phyloP scores from a whole-genome alignment of 2,329 filamentous ascomycete species.

The Aotearoamyces nothofagi region DNA sequence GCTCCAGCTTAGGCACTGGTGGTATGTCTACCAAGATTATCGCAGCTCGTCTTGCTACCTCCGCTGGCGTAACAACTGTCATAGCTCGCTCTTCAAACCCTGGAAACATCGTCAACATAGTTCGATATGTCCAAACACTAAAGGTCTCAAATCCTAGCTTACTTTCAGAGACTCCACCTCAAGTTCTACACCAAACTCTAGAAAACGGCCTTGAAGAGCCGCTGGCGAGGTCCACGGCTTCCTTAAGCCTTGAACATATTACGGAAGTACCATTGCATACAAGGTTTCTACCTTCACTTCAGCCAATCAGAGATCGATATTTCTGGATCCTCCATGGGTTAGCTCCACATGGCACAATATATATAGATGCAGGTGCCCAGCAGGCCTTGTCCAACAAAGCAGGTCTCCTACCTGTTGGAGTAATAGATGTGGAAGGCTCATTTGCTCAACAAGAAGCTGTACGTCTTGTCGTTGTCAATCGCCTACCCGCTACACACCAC shows the following conservation, averaged over 20 bases:
- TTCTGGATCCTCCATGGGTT: constrained; percentile 96
- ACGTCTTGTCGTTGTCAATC: constrained; percentile 65
- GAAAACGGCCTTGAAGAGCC: constrained; percentile 8
- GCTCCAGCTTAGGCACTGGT: constrained; percentile 79
- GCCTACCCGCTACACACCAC: constrained; percentile 14
- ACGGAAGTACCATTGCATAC: constrained; percentile 62
- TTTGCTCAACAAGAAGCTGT: constrained; percentile 93
- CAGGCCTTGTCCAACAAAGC: constrained; percentile 69
- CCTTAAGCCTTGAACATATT: constrained; percentile 22
- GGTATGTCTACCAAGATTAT: constrained; percentile 98
- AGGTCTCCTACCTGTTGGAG: constrained; percentile 77
- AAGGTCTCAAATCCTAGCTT: constrained; percentile 21
- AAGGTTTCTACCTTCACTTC: constrained; percentile 71
- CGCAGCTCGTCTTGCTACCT: constrained; percentile 80
- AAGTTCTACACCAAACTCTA: constrained; percentile 2
- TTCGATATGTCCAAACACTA: constrained; percentile 59
- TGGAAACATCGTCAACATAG: constrained; percentile 79
- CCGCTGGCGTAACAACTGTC: constrained; percentile 87
- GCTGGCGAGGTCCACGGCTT: constrained; percentile 23
- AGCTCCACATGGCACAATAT: constrained; percentile 77
- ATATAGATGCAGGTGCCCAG: constrained; percentile 84
- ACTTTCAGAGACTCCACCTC: constrained; percentile 5
- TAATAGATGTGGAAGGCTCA: constrained; percentile 73
- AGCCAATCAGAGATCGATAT: constrained; percentile 81
- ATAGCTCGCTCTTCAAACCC: constrained; percentile 91